Evolutionary conservation across 768 basidiomycete species (phyloP), one percentile per base, ranked within the genome.

Genomic region (Leucocoprinus birnbaumii): DNA sequence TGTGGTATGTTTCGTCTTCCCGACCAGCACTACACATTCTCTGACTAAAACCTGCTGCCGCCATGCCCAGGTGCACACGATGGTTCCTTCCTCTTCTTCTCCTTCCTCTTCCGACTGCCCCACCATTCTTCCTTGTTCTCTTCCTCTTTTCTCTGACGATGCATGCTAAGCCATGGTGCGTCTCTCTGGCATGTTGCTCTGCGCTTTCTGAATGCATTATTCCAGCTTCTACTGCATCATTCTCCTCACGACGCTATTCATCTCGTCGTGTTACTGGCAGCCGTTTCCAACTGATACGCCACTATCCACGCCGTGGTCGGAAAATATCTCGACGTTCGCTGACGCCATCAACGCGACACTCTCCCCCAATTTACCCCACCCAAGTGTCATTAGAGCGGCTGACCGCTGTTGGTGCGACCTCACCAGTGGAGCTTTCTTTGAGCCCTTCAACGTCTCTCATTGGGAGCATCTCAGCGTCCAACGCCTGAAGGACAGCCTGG

Each of bases 371-470:
- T 65, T 71, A 7, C 68, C 80, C 10, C 59, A 80, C 3, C 86
- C 86, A 0, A 68, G 77, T 1, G 77, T 82, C 44, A 82, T 93
- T 47, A 83, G 80, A 24, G 77, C 89, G 2, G 75, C 79, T 3
- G 91, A 93, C 61, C 83, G 90, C 44, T 94, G 91, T 64, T 94
- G 91, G 91, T 93, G 91, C 60, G 91, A 93, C 62, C 73, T 91
- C 57, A 80, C 84, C 18, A 71, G 73, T 16, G 75, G 75, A 16
- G 77, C 78, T 13, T 73, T 91, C 56, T 94, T 93, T 61, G 83
- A 87, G 58, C 86, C 89, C 6, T 91, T 85, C 69, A 86, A 92
- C 59, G 73, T 85, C 45, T 81, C 87, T 27, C 76, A 76, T 45
- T 94, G 91, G 91, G 91, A 93, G 64, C 67, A 70, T 58, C 67